These are phyloP conservation scores for Phytopythium litorale DNA, from an alignment of 352 stramenopile genomes.

Conservation along the genomic window DNA sequence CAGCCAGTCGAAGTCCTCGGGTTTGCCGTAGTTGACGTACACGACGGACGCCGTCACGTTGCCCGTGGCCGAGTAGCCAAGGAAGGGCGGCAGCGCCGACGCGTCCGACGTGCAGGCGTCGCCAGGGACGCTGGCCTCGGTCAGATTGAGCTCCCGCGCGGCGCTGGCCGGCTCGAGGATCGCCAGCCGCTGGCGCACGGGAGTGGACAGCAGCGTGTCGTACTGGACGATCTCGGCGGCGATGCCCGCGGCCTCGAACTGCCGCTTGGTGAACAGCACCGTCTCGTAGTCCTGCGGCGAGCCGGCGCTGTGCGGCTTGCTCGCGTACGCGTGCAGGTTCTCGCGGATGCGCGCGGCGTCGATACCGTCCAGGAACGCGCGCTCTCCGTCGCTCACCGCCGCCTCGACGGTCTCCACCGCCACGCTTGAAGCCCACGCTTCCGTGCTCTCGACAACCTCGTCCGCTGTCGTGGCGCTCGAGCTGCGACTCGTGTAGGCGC, in stretches of 20 bases:
- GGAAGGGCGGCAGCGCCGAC: conserved; percentile 60
- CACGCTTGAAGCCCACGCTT: background rate
- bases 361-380: conserved; percentile 16
- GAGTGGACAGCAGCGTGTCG: conserved; percentile 57
- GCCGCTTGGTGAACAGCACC: conserved; percentile 23
- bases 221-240: conserved; percentile 50
- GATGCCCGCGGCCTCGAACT: conserved; percentile 43
- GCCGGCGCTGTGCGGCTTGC: conserved; percentile 30
- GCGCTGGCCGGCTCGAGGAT: conserved; percentile 20
- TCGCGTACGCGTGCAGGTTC: conserved; percentile 21
- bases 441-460: background rate
- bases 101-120: conserved; percentile 48
- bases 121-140: conserved; percentile 39
- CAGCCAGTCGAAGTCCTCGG: conserved; percentile 70
- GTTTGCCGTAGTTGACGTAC: conserved; percentile 82
- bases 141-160: conserved; percentile 43
- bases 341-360: conserved; percentile 10
- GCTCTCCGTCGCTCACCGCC: conserved; percentile 8
- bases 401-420: no score
- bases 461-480: background rate
- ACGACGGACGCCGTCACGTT: conserved; percentile 57
- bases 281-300: conserved; percentile 25
- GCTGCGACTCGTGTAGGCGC: background rate
- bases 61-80: conserved; percentile 71
- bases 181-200: conserved; percentile 30